These are phyloP conservation scores for Lathyrus tuberosus DNA, from an alignment of 306 rosid species.

Conservation along the genomic window DNA sequence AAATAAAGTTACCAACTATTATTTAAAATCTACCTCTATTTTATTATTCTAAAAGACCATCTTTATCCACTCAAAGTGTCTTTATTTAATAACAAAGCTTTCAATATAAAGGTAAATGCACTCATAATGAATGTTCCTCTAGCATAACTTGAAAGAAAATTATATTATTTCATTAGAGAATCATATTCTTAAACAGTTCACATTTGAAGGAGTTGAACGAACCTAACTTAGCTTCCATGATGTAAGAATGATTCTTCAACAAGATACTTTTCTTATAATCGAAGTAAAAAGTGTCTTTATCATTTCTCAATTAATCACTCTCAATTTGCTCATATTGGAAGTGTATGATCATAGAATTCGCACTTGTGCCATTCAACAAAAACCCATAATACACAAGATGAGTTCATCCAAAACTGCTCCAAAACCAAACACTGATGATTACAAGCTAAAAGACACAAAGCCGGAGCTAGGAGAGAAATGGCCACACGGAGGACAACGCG, in stretches of 20 bases:
- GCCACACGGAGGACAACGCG: slow-evolving; percentile 82
- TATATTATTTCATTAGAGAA: background rate
- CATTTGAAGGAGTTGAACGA: background rate
- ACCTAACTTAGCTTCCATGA: background rate
- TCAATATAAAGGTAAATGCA: slow-evolving; percentile 46
- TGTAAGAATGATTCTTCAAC: background rate
- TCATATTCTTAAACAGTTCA: background rate
- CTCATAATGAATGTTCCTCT: slow-evolving; percentile 33
- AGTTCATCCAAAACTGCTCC: slow-evolving; percentile 48
- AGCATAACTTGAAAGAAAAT: slow-evolving; percentile 5
- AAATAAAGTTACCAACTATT: slow-evolving; percentile 39
- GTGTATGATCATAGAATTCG: background rate
- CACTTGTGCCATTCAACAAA: background rate
- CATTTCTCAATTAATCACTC: no score
- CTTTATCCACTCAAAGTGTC: slow-evolving; percentile 48
- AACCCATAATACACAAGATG: slow-evolving; percentile 31
- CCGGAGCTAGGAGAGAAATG: slow-evolving; percentile 82
- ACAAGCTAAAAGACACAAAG: slow-evolving; percentile 75
- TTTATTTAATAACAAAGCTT: slow-evolving; percentile 34
- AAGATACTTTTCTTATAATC: background rate
- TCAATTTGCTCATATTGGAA: no score
- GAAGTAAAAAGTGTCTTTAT: background rate
- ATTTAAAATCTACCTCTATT: background rate
- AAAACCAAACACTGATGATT: slow-evolving; percentile 55
- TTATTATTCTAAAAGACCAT: slow-evolving; percentile 43